Conservation (phyloP, 2,329 filamentous ascomycete genomes). For the Tolypocladium amazonense region DNA sequence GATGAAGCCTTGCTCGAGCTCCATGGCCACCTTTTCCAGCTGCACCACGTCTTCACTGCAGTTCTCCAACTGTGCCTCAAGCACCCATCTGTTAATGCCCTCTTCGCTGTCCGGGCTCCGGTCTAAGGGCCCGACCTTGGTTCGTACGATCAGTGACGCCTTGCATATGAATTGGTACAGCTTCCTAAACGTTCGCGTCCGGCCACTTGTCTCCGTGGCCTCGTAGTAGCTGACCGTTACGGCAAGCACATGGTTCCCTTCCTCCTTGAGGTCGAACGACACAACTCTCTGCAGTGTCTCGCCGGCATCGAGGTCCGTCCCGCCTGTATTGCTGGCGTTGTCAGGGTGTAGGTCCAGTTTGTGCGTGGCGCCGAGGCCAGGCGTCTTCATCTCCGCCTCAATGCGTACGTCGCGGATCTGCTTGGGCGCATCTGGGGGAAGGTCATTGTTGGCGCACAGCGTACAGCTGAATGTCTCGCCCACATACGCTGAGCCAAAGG, state of each 20-base stretch:
- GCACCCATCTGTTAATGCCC: slow-evolving; percentile 46
- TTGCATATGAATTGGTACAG: slow-evolving; percentile 95
- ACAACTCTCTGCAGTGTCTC: slow-evolving; percentile 73
- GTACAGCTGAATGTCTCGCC: slow-evolving; percentile 94
- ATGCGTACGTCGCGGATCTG: slow-evolving; percentile 69
- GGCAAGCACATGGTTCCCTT: slow-evolving; percentile 85
- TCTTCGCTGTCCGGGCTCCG: slow-evolving; percentile 12
- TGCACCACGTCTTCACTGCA: slow-evolving; percentile 75
- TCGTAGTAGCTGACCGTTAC: slow-evolving; percentile 94
- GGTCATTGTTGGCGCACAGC: slow-evolving; percentile 89
- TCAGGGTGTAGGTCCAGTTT: slow-evolving; percentile 49
- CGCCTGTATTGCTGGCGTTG: slow-evolving; percentile 7
- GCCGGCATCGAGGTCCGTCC: slow-evolving; percentile 44
- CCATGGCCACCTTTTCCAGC: slow-evolving; percentile 55
- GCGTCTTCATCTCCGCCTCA: slow-evolving; percentile 91
- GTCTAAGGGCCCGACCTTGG: slow-evolving; percentile 64
- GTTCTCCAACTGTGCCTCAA: slow-evolving; percentile 95
- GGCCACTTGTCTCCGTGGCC: slow-evolving; percentile 57
- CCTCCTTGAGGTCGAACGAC: slow-evolving; percentile 81
- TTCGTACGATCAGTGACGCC: slow-evolving; percentile 78
- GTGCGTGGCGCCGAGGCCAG: slow-evolving; percentile 46
- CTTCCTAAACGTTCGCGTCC: slow-evolving; percentile 82
- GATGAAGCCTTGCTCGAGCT: slow-evolving; percentile 38
- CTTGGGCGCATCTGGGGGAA: slow-evolving; percentile 19
- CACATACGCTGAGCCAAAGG: slow-evolving; percentile 90